Base-by-base conservation (phyloP, 2,329 filamentous ascomycete genomes). In the Elsinoe batatas region DNA sequence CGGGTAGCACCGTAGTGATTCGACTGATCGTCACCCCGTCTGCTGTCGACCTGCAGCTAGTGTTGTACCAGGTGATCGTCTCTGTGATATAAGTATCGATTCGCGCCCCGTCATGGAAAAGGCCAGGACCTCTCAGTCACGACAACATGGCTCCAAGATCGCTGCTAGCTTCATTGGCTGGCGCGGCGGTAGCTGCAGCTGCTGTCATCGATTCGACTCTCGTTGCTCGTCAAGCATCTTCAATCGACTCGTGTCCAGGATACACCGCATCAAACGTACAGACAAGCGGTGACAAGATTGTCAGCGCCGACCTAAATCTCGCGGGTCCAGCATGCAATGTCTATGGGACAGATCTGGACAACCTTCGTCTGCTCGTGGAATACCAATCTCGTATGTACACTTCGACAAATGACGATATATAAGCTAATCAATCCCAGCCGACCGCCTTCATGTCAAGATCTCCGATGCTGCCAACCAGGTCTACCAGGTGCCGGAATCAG, bases 371-470 rank as follows among this genome's bases (percentile, higher is more conserved):
- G 56, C 68, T 75, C 6, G 82, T 84, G 13, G 78, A 82, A 59
- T 83, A 84, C 63, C 76, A 85, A 63, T 79, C 76, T 36, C 73
- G 81, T 83, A 65, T 61, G 69, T 62, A 55, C 17, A 15, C 58
- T 54, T 38, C n/a, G 11, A 55, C 42, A 36, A 32, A 8, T 12
- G 6, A 12, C 5, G 36, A 54, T 15, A 18, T 30, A 26, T 7
- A 22, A 26, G 30, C 56, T 56, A 18, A 57, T 37, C 51, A 43
- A 22, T 30, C 26, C 11, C 46, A 68, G 67, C 66, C 47, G 58
- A 64, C 22, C 82, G 85, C n/a, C 76, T 90, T 3, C 86, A 88
- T 64, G 82, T 90, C 64, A 79, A 85, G 63, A 87, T 90, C 56
- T 81, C 84, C 60, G 87, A 91, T 67, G 76, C 78, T 5, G 79